Conservation (phyloP, 192 early-diverging fungal genomes). For the Phycomyces blakesleeanus region DNA sequence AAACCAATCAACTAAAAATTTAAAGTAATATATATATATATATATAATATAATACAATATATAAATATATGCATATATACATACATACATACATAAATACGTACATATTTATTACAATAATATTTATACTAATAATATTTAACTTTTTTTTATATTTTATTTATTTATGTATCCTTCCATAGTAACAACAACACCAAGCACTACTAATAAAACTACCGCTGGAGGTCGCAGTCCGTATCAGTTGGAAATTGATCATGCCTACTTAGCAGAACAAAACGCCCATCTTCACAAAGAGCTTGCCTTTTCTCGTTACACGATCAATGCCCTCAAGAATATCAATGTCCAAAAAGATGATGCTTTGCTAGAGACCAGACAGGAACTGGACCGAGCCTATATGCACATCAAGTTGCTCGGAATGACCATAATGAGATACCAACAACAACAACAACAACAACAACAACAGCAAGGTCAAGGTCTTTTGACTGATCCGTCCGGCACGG, state of each 20-base stretch:
- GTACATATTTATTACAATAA: no score
- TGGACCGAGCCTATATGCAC: conserved; percentile 29
- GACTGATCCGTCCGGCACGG: conserved; percentile 11
- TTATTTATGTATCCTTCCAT: no score
- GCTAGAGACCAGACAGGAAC: conserved; percentile 31
- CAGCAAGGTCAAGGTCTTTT: neutral
- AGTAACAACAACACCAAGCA: no score
- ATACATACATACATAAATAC: no score
- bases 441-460: no score
- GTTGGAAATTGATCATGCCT: conserved; percentile 30
- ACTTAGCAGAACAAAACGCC: conserved; percentile 27
- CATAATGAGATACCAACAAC: conserved; percentile 13
- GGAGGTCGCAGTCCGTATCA: neutral
- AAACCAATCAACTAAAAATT: no score
- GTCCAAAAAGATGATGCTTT: conserved; percentile 26
- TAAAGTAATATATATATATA: no score
- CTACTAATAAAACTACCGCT: no score
- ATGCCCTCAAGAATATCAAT: conserved; percentile 29
- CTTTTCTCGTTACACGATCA: conserved; percentile 32
- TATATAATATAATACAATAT: no score
- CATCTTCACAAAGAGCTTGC: conserved; percentile 26
- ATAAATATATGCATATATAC: no score
- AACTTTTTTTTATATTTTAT: no score
- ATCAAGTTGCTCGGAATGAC: conserved; percentile 24
- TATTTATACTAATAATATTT: no score